Evolutionary conservation across 306 rosid species (phyloP).

Genomic region (Dalbergia cultrata): DNA sequence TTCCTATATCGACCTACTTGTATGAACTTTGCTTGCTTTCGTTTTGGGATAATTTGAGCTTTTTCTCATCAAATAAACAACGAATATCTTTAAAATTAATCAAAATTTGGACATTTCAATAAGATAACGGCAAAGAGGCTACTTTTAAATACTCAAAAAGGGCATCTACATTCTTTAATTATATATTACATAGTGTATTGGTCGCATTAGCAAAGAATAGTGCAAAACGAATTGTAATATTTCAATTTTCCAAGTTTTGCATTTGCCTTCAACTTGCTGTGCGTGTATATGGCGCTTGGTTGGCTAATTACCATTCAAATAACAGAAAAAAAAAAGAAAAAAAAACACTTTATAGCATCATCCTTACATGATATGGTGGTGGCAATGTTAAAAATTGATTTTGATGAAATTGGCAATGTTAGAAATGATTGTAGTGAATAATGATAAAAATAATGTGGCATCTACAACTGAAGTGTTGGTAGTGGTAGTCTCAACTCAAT

Average conservation of each 20-base stretch:
- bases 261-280: not conserved
- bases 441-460: not conserved
- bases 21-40: too few relatives aligned
- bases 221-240: not conserved
- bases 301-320: not conserved
- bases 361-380: not conserved
- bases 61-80: too few relatives aligned
- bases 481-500: not conserved
- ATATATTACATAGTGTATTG: not conserved
- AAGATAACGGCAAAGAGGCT: too few relatives aligned
- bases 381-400: not conserved
- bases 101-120: not conserved
- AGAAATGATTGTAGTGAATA: slow-evolving; percentile 14
- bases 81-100: not conserved
- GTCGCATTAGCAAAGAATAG: not conserved
- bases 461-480: not conserved
- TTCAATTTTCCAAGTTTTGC: not conserved
- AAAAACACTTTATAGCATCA: not conserved
- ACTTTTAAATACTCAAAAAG: too few relatives aligned
- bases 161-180: not conserved
- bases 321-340: not conserved
- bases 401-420: not conserved
- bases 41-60: too few relatives aligned
- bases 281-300: not conserved
- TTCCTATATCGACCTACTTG: too few relatives aligned